Evolutionary conservation across 805 yeast species (phyloP).

Genomic region (Metschnikowia kunwiensis): DNA sequence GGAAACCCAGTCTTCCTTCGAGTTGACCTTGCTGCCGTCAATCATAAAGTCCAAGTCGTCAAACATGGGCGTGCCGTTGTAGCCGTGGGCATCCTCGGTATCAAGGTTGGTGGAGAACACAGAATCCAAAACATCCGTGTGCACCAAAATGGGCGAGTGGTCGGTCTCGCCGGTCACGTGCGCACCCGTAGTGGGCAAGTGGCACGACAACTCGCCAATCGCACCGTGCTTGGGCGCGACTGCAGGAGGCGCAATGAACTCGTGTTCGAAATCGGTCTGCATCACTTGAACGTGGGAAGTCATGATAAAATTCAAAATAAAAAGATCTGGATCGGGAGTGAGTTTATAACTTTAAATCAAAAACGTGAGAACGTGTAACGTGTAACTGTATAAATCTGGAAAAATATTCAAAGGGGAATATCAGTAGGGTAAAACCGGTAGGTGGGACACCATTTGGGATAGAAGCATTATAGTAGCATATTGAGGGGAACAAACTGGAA

Average conservation of each 20-base stretch:
- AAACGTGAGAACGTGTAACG: not conserved
- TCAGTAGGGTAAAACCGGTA: conserved; percentile 17
- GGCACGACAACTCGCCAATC: conserved; percentile 26
- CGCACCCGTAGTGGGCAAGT: conserved; percentile 22
- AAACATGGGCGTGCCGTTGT: conserved; percentile 52
- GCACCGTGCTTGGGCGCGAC: conserved; percentile 20
- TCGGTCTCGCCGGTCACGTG: conserved; percentile 13
- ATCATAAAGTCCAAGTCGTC: conserved; percentile 48
- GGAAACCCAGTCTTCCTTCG: conserved; percentile 58
- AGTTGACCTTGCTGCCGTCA: conserved; percentile 38
- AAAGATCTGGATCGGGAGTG: not conserved
- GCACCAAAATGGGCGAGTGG: conserved; percentile 50
- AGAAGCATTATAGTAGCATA: conserved; percentile 34
- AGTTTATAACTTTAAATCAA: conserved; percentile 6
- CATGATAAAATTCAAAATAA: conserved; percentile 12
- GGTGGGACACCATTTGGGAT: conserved; percentile 35
- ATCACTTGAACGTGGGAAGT: conserved; percentile 18
- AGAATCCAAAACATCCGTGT: conserved; percentile 50
- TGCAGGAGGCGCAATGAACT: conserved; percentile 11
- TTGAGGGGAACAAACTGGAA: conserved; percentile 21
- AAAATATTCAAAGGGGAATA: conserved; percentile 19
- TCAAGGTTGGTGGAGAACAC: conserved; percentile 44
- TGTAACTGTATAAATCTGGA: conserved; percentile 21
- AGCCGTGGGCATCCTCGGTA: conserved; percentile 33
- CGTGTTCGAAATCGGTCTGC: conserved; percentile 17